A percentile compares a stretch with the other conserved stretches of the same genome.
Evolutionary conservation across 2,329 filamentous ascomycete genomes (phyloP).

Genomic region (Claviceps fusiformis): DNA sequence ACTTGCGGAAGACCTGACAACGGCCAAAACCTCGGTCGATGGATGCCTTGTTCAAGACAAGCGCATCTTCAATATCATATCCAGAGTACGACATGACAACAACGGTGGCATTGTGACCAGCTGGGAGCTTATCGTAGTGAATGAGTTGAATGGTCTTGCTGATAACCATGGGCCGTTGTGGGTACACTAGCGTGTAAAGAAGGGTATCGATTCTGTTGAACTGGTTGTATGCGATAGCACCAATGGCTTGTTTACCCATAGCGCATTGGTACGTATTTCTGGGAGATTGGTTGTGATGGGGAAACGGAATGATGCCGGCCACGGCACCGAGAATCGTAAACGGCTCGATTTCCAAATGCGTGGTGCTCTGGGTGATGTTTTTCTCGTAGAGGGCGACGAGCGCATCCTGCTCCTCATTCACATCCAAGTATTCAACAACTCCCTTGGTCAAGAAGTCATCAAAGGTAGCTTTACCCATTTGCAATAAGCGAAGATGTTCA

Average conservation of each 20-base stretch:
- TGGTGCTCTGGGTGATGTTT: conserved; percentile 70
- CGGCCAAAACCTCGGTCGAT: conserved; percentile 90
- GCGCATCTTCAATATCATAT: conserved; percentile 97
- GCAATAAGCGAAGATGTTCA: conserved; percentile 66
- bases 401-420: conserved; percentile 96
- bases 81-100: conserved; percentile 99
- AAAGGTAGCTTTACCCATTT: conserved; percentile 74
- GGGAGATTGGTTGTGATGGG: conserved; percentile 97
- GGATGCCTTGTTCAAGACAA: conserved; percentile 93
- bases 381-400: conserved; percentile 83
- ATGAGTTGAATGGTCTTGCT: conserved; percentile 93
- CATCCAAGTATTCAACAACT: conserved; percentile 90
- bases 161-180: conserved; percentile 94
- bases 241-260: conserved; percentile 99
- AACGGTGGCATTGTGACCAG: conserved; percentile 91
- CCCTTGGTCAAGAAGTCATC: conserved; percentile 87
- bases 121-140: conserved; percentile 93
- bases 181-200: conserved; percentile 93
- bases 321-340: conserved; percentile 95
- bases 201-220: conserved; percentile 94
- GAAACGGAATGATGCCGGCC: conserved; percentile 91
- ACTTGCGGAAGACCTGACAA: conserved; percentile 97
- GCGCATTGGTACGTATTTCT: conserved; percentile 98
- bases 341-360: conserved; percentile 93
- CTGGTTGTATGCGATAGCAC: conserved; percentile 95